Evolutionary conservation across 2,329 filamentous ascomycete genomes (phyloP).

Genomic region (Fusarium mundagurra): DNA sequence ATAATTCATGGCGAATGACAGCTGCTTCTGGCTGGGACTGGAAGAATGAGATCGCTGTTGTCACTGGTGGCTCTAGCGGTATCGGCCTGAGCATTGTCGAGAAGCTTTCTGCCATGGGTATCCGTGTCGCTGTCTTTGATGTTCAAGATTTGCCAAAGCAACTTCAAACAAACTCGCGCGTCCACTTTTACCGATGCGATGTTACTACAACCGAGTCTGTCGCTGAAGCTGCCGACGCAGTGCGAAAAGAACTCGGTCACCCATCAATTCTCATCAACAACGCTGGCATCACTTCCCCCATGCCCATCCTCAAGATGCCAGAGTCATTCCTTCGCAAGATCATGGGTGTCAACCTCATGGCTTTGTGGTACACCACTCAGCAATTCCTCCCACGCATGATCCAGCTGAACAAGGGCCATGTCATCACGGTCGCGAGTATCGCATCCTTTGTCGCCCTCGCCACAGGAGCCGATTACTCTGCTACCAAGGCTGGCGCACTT

Average conservation of each 20-base stretch:
- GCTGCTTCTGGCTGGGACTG: slow-evolving; percentile 47
- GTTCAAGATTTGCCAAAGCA: slow-evolving; percentile 52
- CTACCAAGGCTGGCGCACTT: slow-evolving; percentile 71
- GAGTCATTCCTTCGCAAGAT: slow-evolving; percentile 68
- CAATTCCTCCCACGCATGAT: slow-evolving; percentile 75
- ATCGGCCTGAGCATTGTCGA: slow-evolving; percentile 52
- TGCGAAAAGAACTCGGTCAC: slow-evolving; percentile 60
- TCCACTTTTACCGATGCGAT: slow-evolving; percentile 52
- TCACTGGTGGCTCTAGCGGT: slow-evolving; percentile 56
- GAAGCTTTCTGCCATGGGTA: slow-evolving; percentile 50
- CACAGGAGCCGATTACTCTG: slow-evolving; percentile 72
- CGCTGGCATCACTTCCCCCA: slow-evolving; percentile 69
- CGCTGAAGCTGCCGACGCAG: slow-evolving; percentile 50
- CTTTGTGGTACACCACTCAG: slow-evolving; percentile 70
- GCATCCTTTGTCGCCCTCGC: slow-evolving; percentile 69
- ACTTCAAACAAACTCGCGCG: slow-evolving; percentile 25
- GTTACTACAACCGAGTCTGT: slow-evolving; percentile 57
- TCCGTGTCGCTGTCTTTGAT: slow-evolving; percentile 76
- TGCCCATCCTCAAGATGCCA: slow-evolving; percentile 65
- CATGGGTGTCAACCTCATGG: slow-evolving; percentile 74
- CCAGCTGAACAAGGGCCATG: slow-evolving; percentile 71
- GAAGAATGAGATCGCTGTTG: slow-evolving; percentile 54
- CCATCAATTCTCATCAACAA: slow-evolving; percentile 79
- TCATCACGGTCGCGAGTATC: slow-evolving; percentile 75
- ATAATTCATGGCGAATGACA: slow-evolving; percentile 44